Percentiles rank a stretch among this genome's conserved stretches.
Conservation (phyloP, 495 filamentous ascomycete genomes). For the Pseudomonodictys pantanalensis region DNA sequence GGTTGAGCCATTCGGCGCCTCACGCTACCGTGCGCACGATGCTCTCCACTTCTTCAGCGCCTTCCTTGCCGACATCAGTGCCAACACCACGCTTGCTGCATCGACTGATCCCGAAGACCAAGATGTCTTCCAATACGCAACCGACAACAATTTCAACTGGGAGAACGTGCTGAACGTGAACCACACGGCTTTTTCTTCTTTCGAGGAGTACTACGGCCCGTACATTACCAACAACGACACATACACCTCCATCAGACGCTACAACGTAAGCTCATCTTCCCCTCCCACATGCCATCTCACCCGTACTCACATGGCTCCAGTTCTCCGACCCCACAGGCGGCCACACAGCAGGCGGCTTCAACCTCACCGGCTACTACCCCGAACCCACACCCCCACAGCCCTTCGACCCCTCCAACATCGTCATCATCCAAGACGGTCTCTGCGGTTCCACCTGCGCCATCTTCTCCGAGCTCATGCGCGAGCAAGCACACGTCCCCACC, state of each 20-base stretch:
- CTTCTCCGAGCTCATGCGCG: constrained; percentile 33
- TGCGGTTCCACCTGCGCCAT: constrained; percentile 30
- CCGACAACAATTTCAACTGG: neutral
- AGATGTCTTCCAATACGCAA: neutral
- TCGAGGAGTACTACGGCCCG: constrained; percentile 26
- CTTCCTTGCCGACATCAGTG: neutral
- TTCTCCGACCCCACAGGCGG: constrained; percentile 12
- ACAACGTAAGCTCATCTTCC: constrained; percentile 11
- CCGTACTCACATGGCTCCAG: neutral
- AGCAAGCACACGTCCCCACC: constrained; percentile 26
- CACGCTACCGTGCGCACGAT: constrained; percentile 22
- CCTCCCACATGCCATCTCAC: neutral
- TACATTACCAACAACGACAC: constrained; percentile 21
- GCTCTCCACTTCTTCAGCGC: constrained; percentile 17
- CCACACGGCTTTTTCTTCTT: constrained; percentile 8
- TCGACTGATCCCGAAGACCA: neutral
- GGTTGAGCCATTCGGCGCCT: constrained; percentile 17
- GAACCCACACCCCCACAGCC: constrained; percentile 12
- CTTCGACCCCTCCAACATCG: constrained; percentile 27
- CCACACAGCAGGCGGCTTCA: constrained; percentile 6
- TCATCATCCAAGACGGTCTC: constrained; percentile 26
- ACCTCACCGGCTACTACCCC: constrained; percentile 18
- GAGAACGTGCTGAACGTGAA: constrained; percentile 7
- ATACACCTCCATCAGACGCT: constrained; percentile 19
- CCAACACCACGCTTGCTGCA: constrained; percentile 3